These are phyloP conservation scores for Chamaenerion angustifolium DNA, from an alignment of 345 rosid genomes.

Conservation along the genomic window DNA sequence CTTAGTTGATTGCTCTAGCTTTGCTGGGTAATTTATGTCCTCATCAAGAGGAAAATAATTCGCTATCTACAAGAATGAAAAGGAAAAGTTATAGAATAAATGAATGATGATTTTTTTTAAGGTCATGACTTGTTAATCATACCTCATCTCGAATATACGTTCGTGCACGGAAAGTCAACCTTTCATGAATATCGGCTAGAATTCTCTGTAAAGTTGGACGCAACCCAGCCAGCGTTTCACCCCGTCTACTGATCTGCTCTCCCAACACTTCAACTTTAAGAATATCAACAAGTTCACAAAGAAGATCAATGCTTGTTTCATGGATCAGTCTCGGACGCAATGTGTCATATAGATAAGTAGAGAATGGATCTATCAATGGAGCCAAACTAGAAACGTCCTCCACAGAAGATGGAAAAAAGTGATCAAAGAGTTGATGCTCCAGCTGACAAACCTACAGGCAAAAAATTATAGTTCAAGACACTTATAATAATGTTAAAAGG, in stretches of 20 bases:
- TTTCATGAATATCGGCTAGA: slow-evolving; percentile 78
- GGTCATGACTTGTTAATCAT: slow-evolving; percentile 1
- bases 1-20: slow-evolving; percentile 53
- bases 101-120: background rate
- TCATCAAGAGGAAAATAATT: slow-evolving; percentile 62
- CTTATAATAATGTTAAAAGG: background rate
- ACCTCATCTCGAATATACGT: slow-evolving; percentile 95
- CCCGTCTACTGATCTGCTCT: slow-evolving; percentile 65
- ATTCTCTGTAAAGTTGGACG: slow-evolving; percentile 86
- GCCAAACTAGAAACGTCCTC: slow-evolving; percentile 87
- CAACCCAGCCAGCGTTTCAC: slow-evolving; percentile 71
- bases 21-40: slow-evolving; percentile 83
- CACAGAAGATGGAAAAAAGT: slow-evolving; percentile 84
- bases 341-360: slow-evolving; percentile 82
- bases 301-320: slow-evolving; percentile 76
- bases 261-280: slow-evolving; percentile 90
- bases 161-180: slow-evolving; percentile 95
- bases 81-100: background rate
- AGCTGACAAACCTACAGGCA: slow-evolving; percentile 81
- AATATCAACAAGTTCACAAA: slow-evolving; percentile 90
- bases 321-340: slow-evolving; percentile 90
- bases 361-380: slow-evolving; percentile 85
- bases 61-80: slow-evolving; percentile 58
- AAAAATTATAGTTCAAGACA: slow-evolving; percentile 1
- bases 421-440: slow-evolving; percentile 90